Percentiles rank a stretch among this genome's conserved stretches.
phyloP scores from a whole-genome alignment of 768 basidiomycete genomes.

The Dacryopinax primogenitus region DNA sequence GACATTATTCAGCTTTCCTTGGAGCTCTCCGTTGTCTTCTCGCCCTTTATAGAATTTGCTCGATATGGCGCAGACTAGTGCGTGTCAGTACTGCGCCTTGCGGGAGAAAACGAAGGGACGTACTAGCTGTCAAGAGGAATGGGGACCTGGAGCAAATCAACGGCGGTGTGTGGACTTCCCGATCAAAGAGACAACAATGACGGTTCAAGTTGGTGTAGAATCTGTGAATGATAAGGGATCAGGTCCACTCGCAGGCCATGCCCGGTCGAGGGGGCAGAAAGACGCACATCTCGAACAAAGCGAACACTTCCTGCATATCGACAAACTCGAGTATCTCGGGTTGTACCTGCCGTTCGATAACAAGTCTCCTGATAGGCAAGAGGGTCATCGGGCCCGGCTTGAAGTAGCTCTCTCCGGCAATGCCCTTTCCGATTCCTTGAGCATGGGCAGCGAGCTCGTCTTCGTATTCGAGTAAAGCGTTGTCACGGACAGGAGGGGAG shows the following conservation, averaged over 20 bases:
- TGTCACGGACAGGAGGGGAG: slow-evolving; percentile 8
- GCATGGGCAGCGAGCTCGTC: neutral
- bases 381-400: slow-evolving; percentile 88
- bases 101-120: slow-evolving; percentile 23
- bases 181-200: slow-evolving; percentile 70
- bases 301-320: slow-evolving; percentile 76
- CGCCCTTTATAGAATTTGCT: slow-evolving; percentile 76
- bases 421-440: slow-evolving; percentile 27
- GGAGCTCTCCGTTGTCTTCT: slow-evolving; percentile 47
- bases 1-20: slow-evolving; percentile 62
- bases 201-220: slow-evolving; percentile 33
- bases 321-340: slow-evolving; percentile 90
- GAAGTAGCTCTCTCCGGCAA: slow-evolving; percentile 81
- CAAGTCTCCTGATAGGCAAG: slow-evolving; percentile 63
- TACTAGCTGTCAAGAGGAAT: slow-evolving; percentile 85
- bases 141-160: slow-evolving; percentile 90
- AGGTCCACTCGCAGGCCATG: neutral
- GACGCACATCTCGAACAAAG: slow-evolving; percentile 72
- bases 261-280: slow-evolving; percentile 22
- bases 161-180: slow-evolving; percentile 83
- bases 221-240: neutral
- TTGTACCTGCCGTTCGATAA: slow-evolving; percentile 79
- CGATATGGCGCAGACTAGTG: slow-evolving; percentile 82
- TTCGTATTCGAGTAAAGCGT: neutral
- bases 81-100: neutral